A percentile compares a stretch with the other conserved stretches of the same genome.
Conservation (phyloP, 1,284 basidiomycete genomes). For the Naganishia albida region DNA sequence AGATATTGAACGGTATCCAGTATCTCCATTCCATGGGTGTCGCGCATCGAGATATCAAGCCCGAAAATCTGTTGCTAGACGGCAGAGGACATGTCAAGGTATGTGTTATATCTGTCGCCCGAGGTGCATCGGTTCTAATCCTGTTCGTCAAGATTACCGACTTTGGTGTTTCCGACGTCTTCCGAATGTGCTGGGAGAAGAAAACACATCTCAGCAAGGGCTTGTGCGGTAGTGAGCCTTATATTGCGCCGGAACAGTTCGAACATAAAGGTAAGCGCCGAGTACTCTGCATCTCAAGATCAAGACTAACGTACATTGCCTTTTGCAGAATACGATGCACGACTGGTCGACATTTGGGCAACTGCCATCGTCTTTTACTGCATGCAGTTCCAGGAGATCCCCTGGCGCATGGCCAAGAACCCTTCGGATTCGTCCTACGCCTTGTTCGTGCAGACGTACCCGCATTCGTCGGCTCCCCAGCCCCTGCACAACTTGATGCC, state of each 20-base stretch:
- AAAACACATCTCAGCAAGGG: conserved; percentile 97
- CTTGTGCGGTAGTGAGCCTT: conserved; percentile 94
- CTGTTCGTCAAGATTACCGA: conserved; percentile 75
- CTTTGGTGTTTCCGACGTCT: conserved; percentile 97
- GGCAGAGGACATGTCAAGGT: conserved; percentile 86
- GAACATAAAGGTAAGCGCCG: conserved; percentile 81
- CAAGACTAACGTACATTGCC: too few relatives aligned
- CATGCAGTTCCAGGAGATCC: conserved; percentile 93
- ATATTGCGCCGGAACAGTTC: conserved; percentile 98
- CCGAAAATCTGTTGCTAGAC: conserved; percentile 95
- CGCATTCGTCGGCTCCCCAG: conserved; percentile 46
- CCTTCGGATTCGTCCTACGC: conserved; percentile 77
- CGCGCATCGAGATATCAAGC: conserved; percentile 96
- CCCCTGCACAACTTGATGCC: conserved; percentile 82
- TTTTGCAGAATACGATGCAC: conserved; percentile 85
- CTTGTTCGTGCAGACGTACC: conserved; percentile 72
- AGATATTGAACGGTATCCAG: conserved; percentile 82
- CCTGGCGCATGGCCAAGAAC: conserved; percentile 89
- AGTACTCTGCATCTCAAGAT: too few relatives aligned
- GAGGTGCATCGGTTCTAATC: conserved; percentile 9
- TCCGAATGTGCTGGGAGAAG: conserved; percentile 95
- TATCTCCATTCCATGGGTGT: conserved; percentile 96
- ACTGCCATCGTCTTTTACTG: conserved; percentile 93
- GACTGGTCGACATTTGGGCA: conserved; percentile 97
- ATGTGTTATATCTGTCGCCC: conserved; percentile 33